phyloP scores from a whole-genome alignment of 2,329 filamentous ascomycete species.

The Ceratocystis lukuohia region DNA sequence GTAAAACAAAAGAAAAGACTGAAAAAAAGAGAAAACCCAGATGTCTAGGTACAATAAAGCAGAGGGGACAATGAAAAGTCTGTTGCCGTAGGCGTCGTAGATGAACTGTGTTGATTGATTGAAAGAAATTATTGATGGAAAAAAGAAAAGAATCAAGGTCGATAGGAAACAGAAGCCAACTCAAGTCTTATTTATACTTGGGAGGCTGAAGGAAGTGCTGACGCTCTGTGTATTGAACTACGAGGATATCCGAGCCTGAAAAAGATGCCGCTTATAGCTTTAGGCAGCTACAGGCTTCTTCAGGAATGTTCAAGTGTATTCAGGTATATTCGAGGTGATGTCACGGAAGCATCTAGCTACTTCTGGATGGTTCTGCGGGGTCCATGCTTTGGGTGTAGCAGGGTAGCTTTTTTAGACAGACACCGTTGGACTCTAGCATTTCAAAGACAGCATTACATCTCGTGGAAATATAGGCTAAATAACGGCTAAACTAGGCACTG shows the following conservation, averaged over 20 bases:
- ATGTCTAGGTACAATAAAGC: not conserved
- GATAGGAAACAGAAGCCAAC: not conserved
- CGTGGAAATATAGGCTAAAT: constrained; percentile 9
- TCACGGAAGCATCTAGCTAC: constrained; percentile 16
- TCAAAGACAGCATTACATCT: not conserved
- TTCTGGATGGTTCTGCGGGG: constrained; percentile 18
- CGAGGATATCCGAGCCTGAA: not conserved
- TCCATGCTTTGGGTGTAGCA: constrained; percentile 3
- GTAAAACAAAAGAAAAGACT: constrained; percentile 1
- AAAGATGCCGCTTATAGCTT: constrained; percentile 15
- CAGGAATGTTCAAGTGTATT: not conserved
- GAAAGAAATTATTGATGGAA: not conserved
- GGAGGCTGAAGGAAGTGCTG: not conserved
- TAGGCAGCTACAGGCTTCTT: too few species aligned
- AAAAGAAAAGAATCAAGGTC: constrained; percentile 4
- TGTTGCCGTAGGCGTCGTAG: too few species aligned
- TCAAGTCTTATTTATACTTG: not conserved
- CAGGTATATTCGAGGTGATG: constrained; percentile 15
- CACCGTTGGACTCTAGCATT: not conserved
- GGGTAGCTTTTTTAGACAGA: constrained; percentile 9
- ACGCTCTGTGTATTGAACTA: not conserved
- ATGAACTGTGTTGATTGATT: not conserved
- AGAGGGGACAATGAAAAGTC: not conserved
- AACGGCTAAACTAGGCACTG: not conserved
- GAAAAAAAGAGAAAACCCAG: not conserved